phyloP scores from a whole-genome alignment of 148 eudicot genomes.

The Arctostaphylos glauca region DNA sequence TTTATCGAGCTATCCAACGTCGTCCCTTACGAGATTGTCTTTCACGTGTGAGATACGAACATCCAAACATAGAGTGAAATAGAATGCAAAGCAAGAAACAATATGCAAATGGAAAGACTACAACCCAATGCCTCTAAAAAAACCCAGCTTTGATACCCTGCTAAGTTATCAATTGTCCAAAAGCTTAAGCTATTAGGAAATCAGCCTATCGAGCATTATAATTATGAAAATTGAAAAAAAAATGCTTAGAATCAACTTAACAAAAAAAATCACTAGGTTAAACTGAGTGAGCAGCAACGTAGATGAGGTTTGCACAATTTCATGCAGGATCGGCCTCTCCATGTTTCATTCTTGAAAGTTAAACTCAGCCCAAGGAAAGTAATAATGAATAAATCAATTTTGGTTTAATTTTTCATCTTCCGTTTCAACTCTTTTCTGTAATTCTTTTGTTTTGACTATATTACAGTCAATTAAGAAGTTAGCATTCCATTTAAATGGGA shows the following conservation, averaged over 20 bases:
- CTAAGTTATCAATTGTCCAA: neutral
- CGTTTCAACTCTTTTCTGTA: neutral
- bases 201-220: neutral
- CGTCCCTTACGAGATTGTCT: neutral
- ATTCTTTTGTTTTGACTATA: neutral
- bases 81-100: neutral
- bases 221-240: neutral
- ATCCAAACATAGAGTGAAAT: neutral
- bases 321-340: neutral
- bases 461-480: neutral
- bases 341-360: neutral
- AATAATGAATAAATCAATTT: neutral
- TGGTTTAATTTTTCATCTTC: neutral
- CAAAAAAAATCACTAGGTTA: neutral
- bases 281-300: neutral
- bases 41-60: neutral
- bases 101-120: neutral
- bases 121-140: neutral
- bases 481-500: neutral
- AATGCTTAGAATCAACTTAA: neutral
- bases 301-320: constrained; percentile 5
- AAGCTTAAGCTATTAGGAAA: neutral
- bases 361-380: constrained; percentile 3
- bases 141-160: neutral
- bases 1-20: neutral